phyloP scores from a whole-genome alignment of 2,329 filamentous ascomycete genomes.

The Cercospora berteroae region DNA sequence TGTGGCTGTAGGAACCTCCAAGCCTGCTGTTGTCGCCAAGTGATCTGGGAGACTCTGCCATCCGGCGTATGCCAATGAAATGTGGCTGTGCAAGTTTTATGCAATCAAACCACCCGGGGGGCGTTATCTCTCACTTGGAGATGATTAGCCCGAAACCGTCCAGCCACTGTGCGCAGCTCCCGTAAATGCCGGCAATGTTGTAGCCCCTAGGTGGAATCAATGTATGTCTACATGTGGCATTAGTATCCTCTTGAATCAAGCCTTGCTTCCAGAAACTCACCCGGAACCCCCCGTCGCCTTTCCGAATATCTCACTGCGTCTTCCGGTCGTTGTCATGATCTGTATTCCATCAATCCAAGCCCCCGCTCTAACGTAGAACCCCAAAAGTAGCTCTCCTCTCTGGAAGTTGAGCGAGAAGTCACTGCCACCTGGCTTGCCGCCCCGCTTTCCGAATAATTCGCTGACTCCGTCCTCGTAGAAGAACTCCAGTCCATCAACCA shows the following conservation, averaged over 20 bases:
- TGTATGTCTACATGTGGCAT: conserved; percentile 61
- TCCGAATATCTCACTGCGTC: conserved; percentile 81
- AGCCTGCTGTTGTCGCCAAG: not conserved
- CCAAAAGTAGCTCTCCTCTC: conserved; percentile 80
- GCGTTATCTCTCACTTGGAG: conserved; percentile 4
- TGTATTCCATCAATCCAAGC: conserved; percentile 85
- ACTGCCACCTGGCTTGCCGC: conserved; percentile 67
- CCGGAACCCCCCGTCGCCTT: conserved; percentile 74
- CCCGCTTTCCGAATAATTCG: conserved; percentile 82
- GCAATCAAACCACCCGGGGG: not conserved
- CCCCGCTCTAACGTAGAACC: conserved; percentile 78
- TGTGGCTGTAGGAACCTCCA: not conserved
- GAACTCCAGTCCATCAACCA: conserved; percentile 86
- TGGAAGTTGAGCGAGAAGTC: conserved; percentile 80
- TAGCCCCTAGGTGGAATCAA: conserved; percentile 88
- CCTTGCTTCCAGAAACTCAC: conserved; percentile 56
- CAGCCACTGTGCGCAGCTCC: conserved; percentile 75
- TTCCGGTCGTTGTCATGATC: conserved; percentile 83
- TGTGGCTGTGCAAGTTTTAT: conserved; percentile 1
- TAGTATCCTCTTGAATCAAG: conserved; percentile 21
- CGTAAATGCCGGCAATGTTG: conserved; percentile 81
- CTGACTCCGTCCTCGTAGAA: conserved; percentile 82
- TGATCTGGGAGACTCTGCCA: not conserved
- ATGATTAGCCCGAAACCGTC: conserved; percentile 84
- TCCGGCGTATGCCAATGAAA: not conserved